Base-by-base conservation (phyloP, 371 early-diverging fungal species). In the Quaeritorhiza haematococci region DNA sequence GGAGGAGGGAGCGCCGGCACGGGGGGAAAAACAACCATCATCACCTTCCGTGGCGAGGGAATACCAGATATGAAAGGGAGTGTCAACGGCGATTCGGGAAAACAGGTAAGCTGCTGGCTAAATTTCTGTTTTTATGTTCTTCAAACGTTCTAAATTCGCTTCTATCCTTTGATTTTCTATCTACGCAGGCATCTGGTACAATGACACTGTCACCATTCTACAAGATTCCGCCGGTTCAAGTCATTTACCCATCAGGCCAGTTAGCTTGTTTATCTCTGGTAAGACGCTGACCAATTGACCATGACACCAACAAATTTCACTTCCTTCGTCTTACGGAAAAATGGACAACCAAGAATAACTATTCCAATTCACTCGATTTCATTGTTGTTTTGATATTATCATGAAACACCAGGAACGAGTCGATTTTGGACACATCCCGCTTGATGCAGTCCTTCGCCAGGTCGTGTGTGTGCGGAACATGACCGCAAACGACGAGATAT, bases 371-470 rank as follows among this genome's bases (percentile, higher is more conserved):
- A n/a, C n/a, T n/a, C n/a, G n/a, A n/a, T n/a, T n/a, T n/a, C n/a
- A n/a, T n/a, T n/a, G n/a, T n/a, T n/a, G n/a, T n/a, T n/a, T n/a
- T n/a, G n/a, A n/a, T n/a, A n/a, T n/a, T n/a, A n/a, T n/a, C n/a
- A n/a, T n/a, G n/a, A n/a, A n/a, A n/a, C n/a, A n/a, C n/a, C 47
- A 64, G 57, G 75, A 75, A 50, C 65, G 67, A 38, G 54, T 72
- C 28, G 67, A 65, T 43, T 71, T 72, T 58, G 72, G 76, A 17
- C 53, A 68, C 46, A 56, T 75, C 7, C 76, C 76, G 1, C n/a
- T 71, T n/a, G 56, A 67, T 33, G 32, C 60, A 8, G 33, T 58
- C 23, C 28, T 65, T 8, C 53, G 73, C 0, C 61, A 71, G 33
- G 28, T 75, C 6, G 28, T 70, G 19, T 66, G 66, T 17, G 54